Evolutionary conservation across 805 yeast species (phyloP).

Genomic region (Saccharomycopsis malanga): DNA sequence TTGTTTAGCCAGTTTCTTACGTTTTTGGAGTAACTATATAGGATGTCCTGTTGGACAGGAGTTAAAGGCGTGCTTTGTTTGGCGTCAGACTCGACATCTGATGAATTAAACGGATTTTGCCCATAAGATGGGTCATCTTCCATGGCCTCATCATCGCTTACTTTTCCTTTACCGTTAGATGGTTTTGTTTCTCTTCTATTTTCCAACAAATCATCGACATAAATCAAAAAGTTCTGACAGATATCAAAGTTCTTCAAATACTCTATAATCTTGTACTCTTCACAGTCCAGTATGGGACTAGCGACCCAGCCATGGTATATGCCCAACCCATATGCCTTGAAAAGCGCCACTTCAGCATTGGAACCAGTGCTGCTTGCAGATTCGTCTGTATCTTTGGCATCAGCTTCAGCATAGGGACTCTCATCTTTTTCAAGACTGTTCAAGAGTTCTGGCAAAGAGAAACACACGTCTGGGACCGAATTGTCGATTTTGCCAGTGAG

Average conservation of each 20-base stretch:
- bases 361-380: neutral
- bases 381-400: neutral
- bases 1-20: constrained; percentile 47
- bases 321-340: constrained; percentile 49
- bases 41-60: neutral
- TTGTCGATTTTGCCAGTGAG: constrained; percentile 30
- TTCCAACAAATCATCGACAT: constrained; percentile 31
- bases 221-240: constrained; percentile 50
- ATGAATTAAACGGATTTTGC: neutral
- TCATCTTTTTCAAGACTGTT: neutral
- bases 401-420: neutral
- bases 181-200: constrained; percentile 1
- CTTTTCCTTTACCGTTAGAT: neutral
- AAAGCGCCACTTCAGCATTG: constrained; percentile 60
- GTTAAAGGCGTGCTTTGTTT: neutral
- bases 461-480: neutral
- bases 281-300: constrained; percentile 33
- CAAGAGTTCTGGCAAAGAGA: neutral
- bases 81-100: neutral
- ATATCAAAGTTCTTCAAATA: constrained; percentile 47
- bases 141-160: neutral
- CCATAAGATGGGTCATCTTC: neutral
- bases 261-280: constrained; percentile 32
- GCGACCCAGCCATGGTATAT: constrained; percentile 83
- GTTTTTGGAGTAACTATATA: neutral